Percentiles rank a stretch among this genome's conserved stretches.
Conservation (phyloP, 352 stramenopile genomes). For the Pythium rishiriense region DNA sequence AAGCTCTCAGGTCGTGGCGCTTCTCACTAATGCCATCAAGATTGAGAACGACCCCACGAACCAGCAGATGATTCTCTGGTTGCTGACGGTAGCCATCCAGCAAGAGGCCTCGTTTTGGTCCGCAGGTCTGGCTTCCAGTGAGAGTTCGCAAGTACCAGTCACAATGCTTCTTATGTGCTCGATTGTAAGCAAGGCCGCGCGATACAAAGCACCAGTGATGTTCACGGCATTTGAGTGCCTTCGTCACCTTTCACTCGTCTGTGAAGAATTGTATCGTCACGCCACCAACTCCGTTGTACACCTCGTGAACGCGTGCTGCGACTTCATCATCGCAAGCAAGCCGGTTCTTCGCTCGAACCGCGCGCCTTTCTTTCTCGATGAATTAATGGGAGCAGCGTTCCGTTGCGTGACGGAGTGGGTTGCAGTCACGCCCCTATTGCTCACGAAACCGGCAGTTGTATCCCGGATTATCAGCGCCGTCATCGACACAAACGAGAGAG, state of each 20-base stretch:
- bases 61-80: conserved; percentile 89
- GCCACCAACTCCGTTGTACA: conserved; percentile 78
- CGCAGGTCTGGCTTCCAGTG: conserved; percentile 72
- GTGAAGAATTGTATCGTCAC: conserved; percentile 73
- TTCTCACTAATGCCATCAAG: conserved; percentile 84
- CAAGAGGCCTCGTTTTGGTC: conserved; percentile 87
- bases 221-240: conserved; percentile 88
- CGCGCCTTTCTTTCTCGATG: conserved; percentile 81
- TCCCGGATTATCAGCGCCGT: conserved; percentile 81
- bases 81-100: conserved; percentile 83
- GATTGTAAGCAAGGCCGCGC: conserved; percentile 75
- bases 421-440: conserved; percentile 63
- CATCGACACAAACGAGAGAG: conserved; percentile 73
- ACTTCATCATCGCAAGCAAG: conserved; percentile 83
- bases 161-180: conserved; percentile 86
- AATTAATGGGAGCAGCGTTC: conserved; percentile 78
- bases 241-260: conserved; percentile 77
- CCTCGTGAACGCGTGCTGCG: conserved; percentile 81
- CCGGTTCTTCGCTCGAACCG: conserved; percentile 70
- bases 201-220: conserved; percentile 83
- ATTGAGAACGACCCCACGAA: conserved; percentile 82
- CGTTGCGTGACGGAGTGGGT: conserved; percentile 88
- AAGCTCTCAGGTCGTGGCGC: conserved; percentile 81
- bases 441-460: conserved; percentile 76
- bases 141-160: conserved; percentile 83